phyloP scores from a whole-genome alignment of 495 filamentous ascomycete genomes.

The Aspergillus nanangensis region DNA sequence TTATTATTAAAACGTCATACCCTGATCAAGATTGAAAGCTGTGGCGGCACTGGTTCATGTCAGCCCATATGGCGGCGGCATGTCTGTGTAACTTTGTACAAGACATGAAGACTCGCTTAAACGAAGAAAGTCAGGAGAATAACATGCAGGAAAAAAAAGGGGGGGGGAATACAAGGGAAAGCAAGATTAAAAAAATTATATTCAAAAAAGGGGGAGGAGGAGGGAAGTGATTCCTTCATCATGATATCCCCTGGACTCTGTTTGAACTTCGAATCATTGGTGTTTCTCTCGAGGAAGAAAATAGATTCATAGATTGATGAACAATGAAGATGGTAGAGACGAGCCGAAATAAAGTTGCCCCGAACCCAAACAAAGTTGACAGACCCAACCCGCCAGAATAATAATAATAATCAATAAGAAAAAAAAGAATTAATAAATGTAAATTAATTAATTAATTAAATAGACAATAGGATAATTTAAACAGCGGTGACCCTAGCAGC shows the following conservation, averaged over 20 bases:
- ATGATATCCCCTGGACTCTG: too few species aligned
- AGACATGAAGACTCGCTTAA: neutral
- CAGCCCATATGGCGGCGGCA: neutral
- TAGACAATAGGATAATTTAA: too few species aligned
- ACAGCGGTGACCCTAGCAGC: slow-evolving; percentile 9
- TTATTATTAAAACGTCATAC: too few species aligned
- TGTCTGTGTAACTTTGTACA: neutral
- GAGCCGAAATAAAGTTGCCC: slow-evolving; percentile 8
- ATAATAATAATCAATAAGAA: too few species aligned
- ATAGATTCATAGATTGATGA: neutral
- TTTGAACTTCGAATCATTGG: too few species aligned
- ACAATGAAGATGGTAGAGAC: neutral
- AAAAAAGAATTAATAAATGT: too few species aligned
- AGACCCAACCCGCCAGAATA: neutral
- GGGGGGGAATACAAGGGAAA: neutral
- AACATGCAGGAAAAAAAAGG: neutral
- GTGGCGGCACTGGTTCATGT: too few species aligned
- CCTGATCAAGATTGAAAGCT: too few species aligned
- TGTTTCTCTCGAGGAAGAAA: too few species aligned
- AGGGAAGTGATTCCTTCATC: too few species aligned
- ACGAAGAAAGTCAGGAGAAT: neutral
- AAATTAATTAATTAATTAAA: too few species aligned
- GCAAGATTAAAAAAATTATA: too few species aligned
- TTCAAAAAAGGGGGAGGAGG: neutral
- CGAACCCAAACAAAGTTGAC: slow-evolving; percentile 10